Conservation (phyloP, 306 rosid genomes). For the Sindora glabra region DNA sequence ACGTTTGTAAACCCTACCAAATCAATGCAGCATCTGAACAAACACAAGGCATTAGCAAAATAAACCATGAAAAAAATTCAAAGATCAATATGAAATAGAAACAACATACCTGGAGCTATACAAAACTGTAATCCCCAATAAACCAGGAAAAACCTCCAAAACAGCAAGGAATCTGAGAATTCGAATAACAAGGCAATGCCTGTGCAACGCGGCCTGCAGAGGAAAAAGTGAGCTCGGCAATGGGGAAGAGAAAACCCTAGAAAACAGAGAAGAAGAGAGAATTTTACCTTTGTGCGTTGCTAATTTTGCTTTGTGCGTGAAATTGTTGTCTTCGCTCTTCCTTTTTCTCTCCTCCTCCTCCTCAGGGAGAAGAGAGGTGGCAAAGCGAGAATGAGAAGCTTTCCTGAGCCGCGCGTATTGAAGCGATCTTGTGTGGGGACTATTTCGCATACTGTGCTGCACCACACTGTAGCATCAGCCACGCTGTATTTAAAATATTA, state of each 20-base stretch:
- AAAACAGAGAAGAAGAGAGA: slow-evolving; percentile 6
- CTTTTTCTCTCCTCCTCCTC: slow-evolving; percentile 12
- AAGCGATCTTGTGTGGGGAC: neutral
- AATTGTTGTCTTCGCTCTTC: neutral
- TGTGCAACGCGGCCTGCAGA: neutral
- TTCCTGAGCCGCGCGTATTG: neutral
- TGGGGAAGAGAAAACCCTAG: slow-evolving; percentile 36
- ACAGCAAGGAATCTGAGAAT: neutral
- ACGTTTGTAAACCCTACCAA: neutral
- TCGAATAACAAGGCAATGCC: slow-evolving; percentile 21
- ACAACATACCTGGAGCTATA: slow-evolving; percentile 1
- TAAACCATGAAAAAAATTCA: neutral
- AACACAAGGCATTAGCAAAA: neutral
- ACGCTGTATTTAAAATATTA: neutral
- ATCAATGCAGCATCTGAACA: neutral
- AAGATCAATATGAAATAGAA: neutral
- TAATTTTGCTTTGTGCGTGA: neutral
- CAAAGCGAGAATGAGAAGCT: slow-evolving; percentile 5
- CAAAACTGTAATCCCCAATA: neutral
- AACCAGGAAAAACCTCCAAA: neutral
- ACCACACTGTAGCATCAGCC: neutral
- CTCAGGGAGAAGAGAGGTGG: slow-evolving; percentile 19
- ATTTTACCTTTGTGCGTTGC: neutral
- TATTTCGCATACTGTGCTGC: neutral
- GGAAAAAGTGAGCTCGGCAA: neutral